Evolutionary conservation across 2,329 filamentous ascomycete species (phyloP).

Genomic region (Penicillium aurantiogriseum): DNA sequence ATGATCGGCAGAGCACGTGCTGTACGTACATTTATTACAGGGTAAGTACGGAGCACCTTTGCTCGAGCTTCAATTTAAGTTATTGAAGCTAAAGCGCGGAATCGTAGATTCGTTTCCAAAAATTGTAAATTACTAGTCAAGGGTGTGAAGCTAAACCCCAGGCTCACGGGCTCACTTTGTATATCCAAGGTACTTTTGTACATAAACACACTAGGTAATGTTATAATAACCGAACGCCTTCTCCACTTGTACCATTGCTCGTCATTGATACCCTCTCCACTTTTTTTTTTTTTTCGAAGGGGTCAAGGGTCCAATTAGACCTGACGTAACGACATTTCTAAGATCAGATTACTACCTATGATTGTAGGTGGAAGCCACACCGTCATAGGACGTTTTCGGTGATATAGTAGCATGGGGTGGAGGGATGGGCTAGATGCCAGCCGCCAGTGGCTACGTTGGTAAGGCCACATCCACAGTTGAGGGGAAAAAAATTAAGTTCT

Average conservation of each 20-base stretch:
- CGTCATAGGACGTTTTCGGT: slow-evolving; percentile 7
- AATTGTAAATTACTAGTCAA: neutral
- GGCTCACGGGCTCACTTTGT: neutral
- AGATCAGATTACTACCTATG: neutral
- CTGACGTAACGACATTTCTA: neutral
- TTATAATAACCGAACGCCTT: neutral
- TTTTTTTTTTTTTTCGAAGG: neutral
- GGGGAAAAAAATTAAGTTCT: too few relatives aligned
- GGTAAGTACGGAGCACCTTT: too few relatives aligned
- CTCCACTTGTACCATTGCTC: neutral
- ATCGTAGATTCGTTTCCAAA: neutral
- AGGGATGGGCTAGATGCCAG: neutral
- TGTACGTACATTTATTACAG: neutral
- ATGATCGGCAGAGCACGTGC: slow-evolving; percentile 7
- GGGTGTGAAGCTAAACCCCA: neutral
- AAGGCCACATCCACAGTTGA: neutral
- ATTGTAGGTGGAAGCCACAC: neutral
- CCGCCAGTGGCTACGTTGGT: neutral
- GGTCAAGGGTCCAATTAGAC: neutral
- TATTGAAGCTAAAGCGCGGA: slow-evolving; percentile 1
- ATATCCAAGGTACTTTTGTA: neutral
- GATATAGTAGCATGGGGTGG: neutral
- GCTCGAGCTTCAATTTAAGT: neutral
- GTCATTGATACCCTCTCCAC: neutral
- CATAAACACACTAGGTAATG: neutral